A percentile compares a stretch with the other conserved stretches of the same genome.
phyloP scores from a whole-genome alignment of 371 early-diverging fungal species.

The Blastocladiella emersonii region DNA sequence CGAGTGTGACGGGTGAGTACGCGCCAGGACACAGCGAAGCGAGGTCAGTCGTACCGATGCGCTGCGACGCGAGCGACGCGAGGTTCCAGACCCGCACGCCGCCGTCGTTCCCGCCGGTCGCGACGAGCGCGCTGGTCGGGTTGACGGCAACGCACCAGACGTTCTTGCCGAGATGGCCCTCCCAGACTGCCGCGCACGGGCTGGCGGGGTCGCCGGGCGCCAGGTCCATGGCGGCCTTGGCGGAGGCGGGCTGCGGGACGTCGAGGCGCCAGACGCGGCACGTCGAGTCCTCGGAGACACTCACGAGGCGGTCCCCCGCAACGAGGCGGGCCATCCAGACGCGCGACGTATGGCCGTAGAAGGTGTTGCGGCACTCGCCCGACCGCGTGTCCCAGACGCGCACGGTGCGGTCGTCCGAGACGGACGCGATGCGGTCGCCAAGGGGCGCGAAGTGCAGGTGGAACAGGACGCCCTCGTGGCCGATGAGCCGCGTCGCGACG shows the following conservation, averaged over 20 bases:
- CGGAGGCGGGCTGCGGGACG: no score
- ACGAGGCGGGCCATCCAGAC: conserved; percentile 62
- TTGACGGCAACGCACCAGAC: conserved; percentile 64
- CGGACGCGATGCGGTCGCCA: conserved; percentile 44
- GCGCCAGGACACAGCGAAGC: conserved; percentile 27
- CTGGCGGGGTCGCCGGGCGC: conserved; percentile 35
- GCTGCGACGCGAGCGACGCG: conserved; percentile 31
- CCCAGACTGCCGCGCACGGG: conserved; percentile 44
- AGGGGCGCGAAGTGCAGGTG: conserved; percentile 52
- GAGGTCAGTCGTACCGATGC: conserved; percentile 27
- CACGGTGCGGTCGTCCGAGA: conserved; percentile 74
- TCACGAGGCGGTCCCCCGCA: conserved; percentile 38
- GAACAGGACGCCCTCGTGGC: conserved; percentile 57
- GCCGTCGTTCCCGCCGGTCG: conserved; percentile 66
- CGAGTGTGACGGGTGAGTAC: conserved; percentile 16
- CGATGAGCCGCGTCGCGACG: conserved; percentile 4
- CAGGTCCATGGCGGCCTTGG: no score
- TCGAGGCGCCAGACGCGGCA: conserved; percentile 58
- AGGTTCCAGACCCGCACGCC: conserved; percentile 61
- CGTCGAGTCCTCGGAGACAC: conserved; percentile 60
- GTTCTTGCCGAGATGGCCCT: conserved; percentile 66
- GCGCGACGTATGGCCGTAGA: conserved; percentile 70
- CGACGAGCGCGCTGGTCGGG: conserved; percentile 32
- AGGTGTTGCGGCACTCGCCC: conserved; percentile 7
- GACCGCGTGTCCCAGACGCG: conserved; percentile 50